These are phyloP conservation scores for Fusarium sp. DNA, from an alignment of 2,329 filamentous ascomycete genomes.

Conservation along the genomic window DNA sequence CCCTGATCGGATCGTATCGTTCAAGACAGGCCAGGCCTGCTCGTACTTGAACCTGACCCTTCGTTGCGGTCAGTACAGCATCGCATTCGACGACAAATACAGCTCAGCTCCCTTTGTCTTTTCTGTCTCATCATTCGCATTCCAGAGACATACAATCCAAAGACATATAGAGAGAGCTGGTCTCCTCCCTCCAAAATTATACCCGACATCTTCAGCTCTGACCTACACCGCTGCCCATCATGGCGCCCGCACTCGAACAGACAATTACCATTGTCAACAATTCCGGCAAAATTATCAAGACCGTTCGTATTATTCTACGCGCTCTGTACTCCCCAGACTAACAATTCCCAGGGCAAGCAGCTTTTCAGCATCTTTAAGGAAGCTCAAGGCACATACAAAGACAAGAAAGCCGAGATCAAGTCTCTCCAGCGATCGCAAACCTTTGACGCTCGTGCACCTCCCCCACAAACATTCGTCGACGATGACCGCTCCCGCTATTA, in stretches of 20 bases:
- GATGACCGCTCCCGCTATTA: slow-evolving; percentile 51
- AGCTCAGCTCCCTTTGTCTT: slow-evolving; percentile 17
- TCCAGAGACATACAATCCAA: slow-evolving; percentile 14
- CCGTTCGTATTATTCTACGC: slow-evolving; percentile 64
- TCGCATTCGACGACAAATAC: slow-evolving; percentile 24
- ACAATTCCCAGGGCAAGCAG: slow-evolving; percentile 79
- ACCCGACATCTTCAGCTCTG: slow-evolving; percentile 6
- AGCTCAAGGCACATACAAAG: slow-evolving; percentile 86
- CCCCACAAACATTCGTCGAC: slow-evolving; percentile 38
- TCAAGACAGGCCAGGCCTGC: slow-evolving; percentile 25
- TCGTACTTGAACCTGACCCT: slow-evolving; percentile 25
- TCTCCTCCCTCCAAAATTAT: slow-evolving; percentile 30
- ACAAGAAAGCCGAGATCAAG: slow-evolving; percentile 85
- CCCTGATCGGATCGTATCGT: slow-evolving; percentile 21
- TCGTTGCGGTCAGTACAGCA: slow-evolving; percentile 28
- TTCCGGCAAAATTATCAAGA: slow-evolving; percentile 91
- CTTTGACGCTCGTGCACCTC: slow-evolving; percentile 52
- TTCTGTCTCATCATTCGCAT: slow-evolving; percentile 18
- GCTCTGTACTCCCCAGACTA: slow-evolving; percentile 8
- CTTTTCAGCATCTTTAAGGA: slow-evolving; percentile 92
- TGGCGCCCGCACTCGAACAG: slow-evolving; percentile 66
- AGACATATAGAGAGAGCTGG: slow-evolving; percentile 43
- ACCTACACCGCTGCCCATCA: slow-evolving; percentile 45
- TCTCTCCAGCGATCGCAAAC: slow-evolving; percentile 73
- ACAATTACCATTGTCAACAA: slow-evolving; percentile 91